Conservation (phyloP, 208 protist species). For the Novymonas esmeraldas region DNA sequence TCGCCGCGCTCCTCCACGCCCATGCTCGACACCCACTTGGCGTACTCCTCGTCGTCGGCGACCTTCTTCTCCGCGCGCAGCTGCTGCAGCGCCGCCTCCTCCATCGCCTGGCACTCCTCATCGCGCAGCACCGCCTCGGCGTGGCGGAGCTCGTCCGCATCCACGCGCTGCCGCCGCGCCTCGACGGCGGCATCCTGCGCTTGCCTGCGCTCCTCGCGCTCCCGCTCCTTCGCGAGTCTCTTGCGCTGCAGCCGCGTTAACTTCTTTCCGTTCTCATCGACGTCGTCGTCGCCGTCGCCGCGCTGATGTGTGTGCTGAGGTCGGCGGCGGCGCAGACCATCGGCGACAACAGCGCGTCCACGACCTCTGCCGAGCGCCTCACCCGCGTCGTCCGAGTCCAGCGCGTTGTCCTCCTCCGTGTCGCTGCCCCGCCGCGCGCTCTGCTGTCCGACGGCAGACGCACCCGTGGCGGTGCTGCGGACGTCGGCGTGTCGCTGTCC, state of each 20-base stretch:
- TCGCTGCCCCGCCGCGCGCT: neutral
- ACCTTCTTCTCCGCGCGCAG: slow-evolving; percentile 62
- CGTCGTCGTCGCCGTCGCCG: neutral
- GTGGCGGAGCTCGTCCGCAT: slow-evolving; percentile 10
- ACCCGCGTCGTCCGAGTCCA: neutral
- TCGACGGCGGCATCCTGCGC: slow-evolving; percentile 42
- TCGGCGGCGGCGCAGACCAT: slow-evolving; percentile 8
- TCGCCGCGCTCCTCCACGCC: slow-evolving; percentile 73
- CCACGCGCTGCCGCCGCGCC: slow-evolving; percentile 30
- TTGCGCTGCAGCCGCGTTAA: slow-evolving; percentile 65
- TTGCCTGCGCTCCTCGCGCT: slow-evolving; percentile 51
- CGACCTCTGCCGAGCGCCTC: neutral
- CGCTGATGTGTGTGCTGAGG: slow-evolving; percentile 4
- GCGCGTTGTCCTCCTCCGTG: neutral
- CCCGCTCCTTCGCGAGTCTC: slow-evolving; percentile 61
- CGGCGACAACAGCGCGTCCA: neutral
- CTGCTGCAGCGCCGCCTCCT: slow-evolving; percentile 60
- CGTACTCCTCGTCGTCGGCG: slow-evolving; percentile 68
- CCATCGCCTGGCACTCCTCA: slow-evolving; percentile 33
- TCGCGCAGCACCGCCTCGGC: slow-evolving; percentile 31
- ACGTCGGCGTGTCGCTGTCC: slow-evolving; percentile 11
- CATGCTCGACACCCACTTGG: slow-evolving; percentile 64
- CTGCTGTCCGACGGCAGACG: neutral
- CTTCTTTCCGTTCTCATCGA: slow-evolving; percentile 20
- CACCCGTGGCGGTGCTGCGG: neutral